Conservation (phyloP, 768 basidiomycete species). For the Xanthoconium purpureum region DNA sequence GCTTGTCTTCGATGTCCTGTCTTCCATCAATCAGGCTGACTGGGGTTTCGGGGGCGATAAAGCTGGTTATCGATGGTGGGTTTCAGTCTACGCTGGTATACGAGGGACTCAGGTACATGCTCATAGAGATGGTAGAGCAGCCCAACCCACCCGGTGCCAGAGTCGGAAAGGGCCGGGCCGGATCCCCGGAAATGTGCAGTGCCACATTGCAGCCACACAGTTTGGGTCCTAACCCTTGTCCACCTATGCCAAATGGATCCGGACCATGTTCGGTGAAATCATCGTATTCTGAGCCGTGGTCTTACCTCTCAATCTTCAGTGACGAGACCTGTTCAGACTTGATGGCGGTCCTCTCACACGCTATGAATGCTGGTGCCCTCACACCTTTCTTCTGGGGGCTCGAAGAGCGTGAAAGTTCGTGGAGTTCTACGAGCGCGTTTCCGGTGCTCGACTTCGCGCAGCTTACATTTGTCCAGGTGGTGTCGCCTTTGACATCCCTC, state of each 20-base stretch:
- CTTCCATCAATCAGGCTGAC: too few relatives aligned
- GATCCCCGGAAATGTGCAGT: too few relatives aligned
- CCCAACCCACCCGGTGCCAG: too few relatives aligned
- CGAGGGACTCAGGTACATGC: too few relatives aligned
- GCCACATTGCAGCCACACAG: too few relatives aligned
- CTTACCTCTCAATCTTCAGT: not conserved
- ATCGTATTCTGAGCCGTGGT: constrained; percentile 80
- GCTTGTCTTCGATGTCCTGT: too few relatives aligned
- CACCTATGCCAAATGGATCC: constrained; percentile 98
- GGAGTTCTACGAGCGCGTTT: constrained; percentile 99
- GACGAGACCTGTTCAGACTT: constrained; percentile 51
- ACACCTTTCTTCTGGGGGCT: constrained; percentile 99
- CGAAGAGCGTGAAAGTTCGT: constrained; percentile 98
- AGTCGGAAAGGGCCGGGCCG: too few relatives aligned
- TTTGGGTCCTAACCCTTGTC: too few relatives aligned
- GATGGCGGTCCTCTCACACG: constrained; percentile 95
- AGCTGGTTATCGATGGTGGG: too few relatives aligned
- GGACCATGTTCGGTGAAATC: constrained; percentile 95
- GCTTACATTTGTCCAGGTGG: constrained; percentile 98
- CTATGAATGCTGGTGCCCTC: constrained; percentile 96
- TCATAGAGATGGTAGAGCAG: too few relatives aligned
- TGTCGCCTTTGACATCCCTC: constrained; percentile 95
- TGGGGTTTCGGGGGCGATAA: too few relatives aligned
- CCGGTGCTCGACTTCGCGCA: constrained; percentile 93
- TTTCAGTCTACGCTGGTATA: too few relatives aligned